These are phyloP conservation scores for Panicum hallii DNA, from an alignment of 202 grass and related monocot genomes.

Conservation along the genomic window DNA sequence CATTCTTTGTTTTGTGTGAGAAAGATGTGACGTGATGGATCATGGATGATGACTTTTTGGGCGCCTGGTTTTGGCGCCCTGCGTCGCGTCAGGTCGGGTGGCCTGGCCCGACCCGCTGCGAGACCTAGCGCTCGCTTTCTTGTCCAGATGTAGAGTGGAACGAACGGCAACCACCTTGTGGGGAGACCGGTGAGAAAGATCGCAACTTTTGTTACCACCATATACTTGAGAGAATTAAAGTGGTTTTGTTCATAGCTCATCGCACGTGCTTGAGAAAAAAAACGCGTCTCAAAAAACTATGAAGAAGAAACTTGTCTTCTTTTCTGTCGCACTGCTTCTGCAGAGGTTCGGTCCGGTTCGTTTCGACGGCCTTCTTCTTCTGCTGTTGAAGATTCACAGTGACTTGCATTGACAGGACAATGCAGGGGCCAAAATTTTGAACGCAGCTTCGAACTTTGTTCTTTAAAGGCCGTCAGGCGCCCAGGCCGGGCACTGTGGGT, in stretches of 20 bases:
- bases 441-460: constrained; percentile 6
- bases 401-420: neutral
- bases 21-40: constrained; percentile 46
- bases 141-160: neutral
- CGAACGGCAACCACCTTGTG: too few species aligned
- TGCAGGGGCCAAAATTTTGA: neutral
- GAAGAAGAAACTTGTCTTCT: neutral
- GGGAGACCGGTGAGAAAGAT: neutral
- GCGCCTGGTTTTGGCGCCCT: constrained; percentile 9
- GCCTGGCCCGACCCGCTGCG: neutral
- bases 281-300: neutral
- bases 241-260: neutral
- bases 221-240: neutral
- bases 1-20: constrained; percentile 9
- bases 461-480: neutral
- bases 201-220: neutral
- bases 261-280: neutral
- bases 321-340: neutral
- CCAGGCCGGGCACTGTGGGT: neutral
- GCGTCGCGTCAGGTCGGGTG: constrained; percentile 26
- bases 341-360: neutral
- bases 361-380: neutral
- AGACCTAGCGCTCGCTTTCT: neutral
- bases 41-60: constrained; percentile 34
- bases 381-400: too few species aligned